Evolutionary conservation across 1,284 basidiomycete genomes (phyloP).

Genomic region (Cerioporus squamosus): DNA sequence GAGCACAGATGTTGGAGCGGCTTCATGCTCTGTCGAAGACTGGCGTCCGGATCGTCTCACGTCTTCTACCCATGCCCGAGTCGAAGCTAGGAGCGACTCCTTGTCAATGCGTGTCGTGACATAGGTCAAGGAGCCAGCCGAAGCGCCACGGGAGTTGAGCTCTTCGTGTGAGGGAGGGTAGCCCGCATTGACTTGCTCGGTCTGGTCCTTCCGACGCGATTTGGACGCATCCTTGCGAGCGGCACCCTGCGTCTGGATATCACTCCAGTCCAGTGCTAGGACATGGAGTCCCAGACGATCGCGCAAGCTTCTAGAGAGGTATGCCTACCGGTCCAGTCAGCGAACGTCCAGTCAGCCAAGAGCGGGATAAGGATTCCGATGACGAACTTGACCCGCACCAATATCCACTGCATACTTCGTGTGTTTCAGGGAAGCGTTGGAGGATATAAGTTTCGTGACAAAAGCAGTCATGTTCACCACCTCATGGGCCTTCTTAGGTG

Average conservation of each 20-base stretch:
- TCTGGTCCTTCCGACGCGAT: background rate
- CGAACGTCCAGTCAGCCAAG: too few relatives aligned
- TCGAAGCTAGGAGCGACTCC: slow-evolving; percentile 7
- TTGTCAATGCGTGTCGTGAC: slow-evolving; percentile 23
- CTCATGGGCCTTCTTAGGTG: slow-evolving; percentile 60
- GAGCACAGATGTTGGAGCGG: slow-evolving; percentile 46
- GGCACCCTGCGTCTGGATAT: slow-evolving; percentile 49
- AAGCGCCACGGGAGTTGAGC: background rate
- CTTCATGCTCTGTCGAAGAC: background rate
- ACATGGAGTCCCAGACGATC: slow-evolving; percentile 43
- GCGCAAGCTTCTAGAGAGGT: slow-evolving; percentile 49
- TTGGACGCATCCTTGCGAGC: slow-evolving; percentile 34
- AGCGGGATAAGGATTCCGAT: background rate
- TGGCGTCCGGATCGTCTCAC: background rate
- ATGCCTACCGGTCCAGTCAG: slow-evolving; percentile 39
- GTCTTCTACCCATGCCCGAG: slow-evolving; percentile 1
- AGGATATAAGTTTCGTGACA: slow-evolving; percentile 34
- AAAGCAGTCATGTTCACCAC: slow-evolving; percentile 50
- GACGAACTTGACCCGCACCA: slow-evolving; percentile 56
- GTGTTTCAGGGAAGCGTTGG: slow-evolving; percentile 15
- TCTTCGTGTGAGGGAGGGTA: background rate
- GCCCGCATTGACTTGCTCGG: background rate
- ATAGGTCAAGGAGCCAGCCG: slow-evolving; percentile 18
- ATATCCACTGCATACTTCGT: slow-evolving; percentile 50
- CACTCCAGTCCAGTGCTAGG: slow-evolving; percentile 55